Percentiles rank a stretch among this genome's conserved stretches.
phyloP scores from a whole-genome alignment of 108 stramenopile species.

The Chaetoceros tenuissimus region DNA sequence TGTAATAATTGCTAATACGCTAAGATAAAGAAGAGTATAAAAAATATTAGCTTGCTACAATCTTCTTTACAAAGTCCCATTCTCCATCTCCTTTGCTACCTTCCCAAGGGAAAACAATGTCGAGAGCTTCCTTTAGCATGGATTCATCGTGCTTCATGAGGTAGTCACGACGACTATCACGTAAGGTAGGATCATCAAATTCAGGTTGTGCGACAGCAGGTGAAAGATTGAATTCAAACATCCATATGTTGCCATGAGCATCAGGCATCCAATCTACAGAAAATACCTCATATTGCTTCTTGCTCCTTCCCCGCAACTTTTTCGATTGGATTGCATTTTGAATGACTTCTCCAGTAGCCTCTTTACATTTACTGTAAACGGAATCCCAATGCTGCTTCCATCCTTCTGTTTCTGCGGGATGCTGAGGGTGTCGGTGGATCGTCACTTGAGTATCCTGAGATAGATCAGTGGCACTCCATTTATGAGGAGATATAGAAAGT shows the following conservation, averaged over 20 bases:
- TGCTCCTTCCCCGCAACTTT: conserved; percentile 12
- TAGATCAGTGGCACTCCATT: conserved; percentile 24
- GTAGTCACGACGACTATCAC: conserved; percentile 4
- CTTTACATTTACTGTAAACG: conserved; percentile 7
- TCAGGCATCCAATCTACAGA: conserved; percentile 37
- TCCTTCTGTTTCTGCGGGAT: conserved; percentile 17
- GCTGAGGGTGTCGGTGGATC: conserved; percentile 12
- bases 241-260: conserved; percentile 15
- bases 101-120: conserved; percentile 5
- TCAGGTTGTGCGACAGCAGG: conserved; percentile 19
- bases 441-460: conserved; percentile 33
- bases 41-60: too few relatives aligned
- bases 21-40: too few relatives aligned
- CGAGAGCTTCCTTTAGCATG: conserved; percentile 3
- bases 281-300: conserved; percentile 41
- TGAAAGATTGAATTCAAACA: conserved; percentile 39
- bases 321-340: conserved; percentile 22
- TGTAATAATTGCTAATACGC: too few relatives aligned
- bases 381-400: conserved; percentile 7
- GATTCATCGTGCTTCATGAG: conserved; percentile 7
- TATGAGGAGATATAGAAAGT: conserved; percentile 19
- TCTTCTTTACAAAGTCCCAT: conserved; percentile 5
- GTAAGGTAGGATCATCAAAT: conserved; percentile 1
- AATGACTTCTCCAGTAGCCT: conserved; percentile 15
- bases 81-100: conserved; percentile 1